Evolutionary conservation across 2,329 filamentous ascomycete genomes (phyloP), one percentile per base, ranked within the genome.

Genomic region (Cercospora sojina): DNA sequence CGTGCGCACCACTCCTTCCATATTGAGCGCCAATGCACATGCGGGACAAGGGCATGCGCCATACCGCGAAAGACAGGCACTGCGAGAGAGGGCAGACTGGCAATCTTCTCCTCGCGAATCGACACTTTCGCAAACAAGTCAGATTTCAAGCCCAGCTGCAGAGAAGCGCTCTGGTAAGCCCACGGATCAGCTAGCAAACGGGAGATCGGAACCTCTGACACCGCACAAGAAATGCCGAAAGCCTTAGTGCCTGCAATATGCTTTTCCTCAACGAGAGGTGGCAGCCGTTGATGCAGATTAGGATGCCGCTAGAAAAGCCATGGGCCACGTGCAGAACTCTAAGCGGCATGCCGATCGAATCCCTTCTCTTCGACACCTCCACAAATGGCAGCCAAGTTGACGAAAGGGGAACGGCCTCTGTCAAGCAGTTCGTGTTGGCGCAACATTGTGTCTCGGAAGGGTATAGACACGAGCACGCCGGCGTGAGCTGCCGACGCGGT

Each of bases 331-430:
- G 62, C 38, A 25, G 27, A 59, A 59, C 35, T 38, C 29, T 31
- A 64, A 47, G 41, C 27, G 53, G 43, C 35, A 35, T 35, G 38
- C 29, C 55, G 55, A 49, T 35, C 55, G 62, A 64, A 64, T 59
- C 38, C 53, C 62, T 58, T 38, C 53, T 18, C 59, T 13, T n/a
- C 59, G 23, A 23, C 12, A 29, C 29, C 20, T 64, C 53, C 29
- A 47, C 35, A 55, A 25, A 29, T 56, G 60, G 49, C 6, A 62
- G 59, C 60, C 51, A 56, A 56, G 51, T 31, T 18, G 23, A 62
- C 29, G 20, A 41, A 32, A 55, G 43, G 60, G 47, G 31, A 35
- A 27, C 23, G 7, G 20, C 18, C 27, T 25, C 35, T 18, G 57
- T 59, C 27, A 49, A 38, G 49, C 31, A 49, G 29, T 62, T 31